Evolutionary conservation across 2,329 filamentous ascomycete genomes (phyloP), one percentile per base, ranked within the genome.

Genomic region (Colletotrichum nymphaeae): DNA sequence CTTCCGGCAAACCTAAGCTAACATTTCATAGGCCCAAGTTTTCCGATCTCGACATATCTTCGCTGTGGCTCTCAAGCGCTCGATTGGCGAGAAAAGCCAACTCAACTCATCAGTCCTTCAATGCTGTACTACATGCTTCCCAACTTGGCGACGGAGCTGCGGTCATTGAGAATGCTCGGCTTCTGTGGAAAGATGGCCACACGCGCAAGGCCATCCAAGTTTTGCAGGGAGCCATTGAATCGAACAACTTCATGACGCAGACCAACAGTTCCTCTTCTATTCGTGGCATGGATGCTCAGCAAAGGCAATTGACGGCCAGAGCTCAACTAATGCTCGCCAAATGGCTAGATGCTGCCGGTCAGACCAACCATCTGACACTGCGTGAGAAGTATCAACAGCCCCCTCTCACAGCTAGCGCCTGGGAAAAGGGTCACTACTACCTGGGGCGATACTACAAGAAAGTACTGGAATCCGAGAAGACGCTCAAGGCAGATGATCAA

Each of bases 391-490:
- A 98, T 78, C 93, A 95, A 75, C 90, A 93, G 76, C 95, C 95
- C 1, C 90, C 93, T n/a, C 92, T 89, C 79, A 91, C 90, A 1
- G 86, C 87, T 77, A 84, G 87, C 5, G 91, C 91, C 64, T 99
- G 96, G 95, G 97, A 99, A 80, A 98, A 98, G 82, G 95, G 95
- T 0, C 96, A 98, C 80, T 99, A 98, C 81, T 98, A 98, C 81
- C 89, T 99, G 11, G 97, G 97, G 5, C 95, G 96, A 59, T 95
- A 98, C 83, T 99, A 99, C 88, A 97, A 98, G 81, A 99, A 98
- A 82, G 89, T 98, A 4, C 86, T 98, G 3, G 96, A 98, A 78
- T 94, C 95, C 0, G 95, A 98, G 81, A 95, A 95, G 81, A 86
- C 89, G 2, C 89, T 97, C 65, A 92, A 93, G 49, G 86, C 90